Conservation (phyloP, 768 basidiomycete genomes). For the Phylloporus sp. region DNA sequence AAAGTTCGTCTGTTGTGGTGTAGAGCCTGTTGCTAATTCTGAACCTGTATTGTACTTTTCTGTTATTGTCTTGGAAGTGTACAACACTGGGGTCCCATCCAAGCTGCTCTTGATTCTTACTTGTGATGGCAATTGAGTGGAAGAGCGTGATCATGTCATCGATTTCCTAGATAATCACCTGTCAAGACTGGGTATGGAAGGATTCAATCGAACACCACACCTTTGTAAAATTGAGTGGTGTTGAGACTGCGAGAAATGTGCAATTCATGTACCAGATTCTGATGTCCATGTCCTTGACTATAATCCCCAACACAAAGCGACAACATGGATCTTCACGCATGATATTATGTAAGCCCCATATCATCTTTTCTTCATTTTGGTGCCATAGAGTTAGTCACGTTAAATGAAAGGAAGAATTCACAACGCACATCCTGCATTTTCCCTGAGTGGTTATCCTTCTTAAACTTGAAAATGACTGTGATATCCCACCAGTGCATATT, state of each 20-base stretch:
- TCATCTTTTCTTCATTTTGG: too few species aligned
- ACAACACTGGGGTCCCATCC: conserved; percentile 9
- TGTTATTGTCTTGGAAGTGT: not conserved
- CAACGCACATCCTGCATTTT: not conserved
- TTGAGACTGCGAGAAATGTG: too few species aligned
- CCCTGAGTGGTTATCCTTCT: not conserved
- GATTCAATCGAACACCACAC: too few species aligned
- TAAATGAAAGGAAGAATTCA: not conserved
- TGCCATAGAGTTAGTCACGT: too few species aligned
- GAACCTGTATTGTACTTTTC: not conserved
- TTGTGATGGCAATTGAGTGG: not conserved
- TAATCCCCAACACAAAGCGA: too few species aligned
- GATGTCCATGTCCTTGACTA: too few species aligned
- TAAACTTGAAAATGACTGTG: conserved; percentile 5
- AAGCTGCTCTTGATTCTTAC: not conserved
- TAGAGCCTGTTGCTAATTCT: not conserved
- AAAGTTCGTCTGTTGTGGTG: not conserved
- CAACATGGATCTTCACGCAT: too few species aligned
- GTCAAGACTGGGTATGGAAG: too few species aligned
- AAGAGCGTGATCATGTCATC: conserved; percentile 6
- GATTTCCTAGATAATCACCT: conserved; percentile 2
- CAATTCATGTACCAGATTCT: too few species aligned
- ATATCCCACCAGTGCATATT: conserved; percentile 10
- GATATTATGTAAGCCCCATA: too few species aligned
- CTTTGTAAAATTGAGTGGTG: too few species aligned